A percentile compares a stretch with the other conserved stretches of the same genome.
These are phyloP conservation scores for Gonium pectorale DNA, from an alignment of 139 green algal genomes.

Conservation along the genomic window DNA sequence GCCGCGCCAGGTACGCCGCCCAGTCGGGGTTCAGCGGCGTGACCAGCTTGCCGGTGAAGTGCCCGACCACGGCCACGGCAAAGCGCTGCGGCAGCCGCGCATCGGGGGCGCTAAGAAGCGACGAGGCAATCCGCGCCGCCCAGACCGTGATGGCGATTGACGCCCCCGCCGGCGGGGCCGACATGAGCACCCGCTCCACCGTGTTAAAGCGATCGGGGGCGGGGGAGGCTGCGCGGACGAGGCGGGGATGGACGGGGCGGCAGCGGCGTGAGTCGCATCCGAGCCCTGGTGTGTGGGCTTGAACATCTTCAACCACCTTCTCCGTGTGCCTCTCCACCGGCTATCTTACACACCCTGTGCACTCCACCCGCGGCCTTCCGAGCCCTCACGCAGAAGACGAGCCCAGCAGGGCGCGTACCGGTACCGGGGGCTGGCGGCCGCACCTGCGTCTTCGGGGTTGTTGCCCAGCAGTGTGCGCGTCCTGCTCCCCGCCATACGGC, in stretches of 20 bases:
- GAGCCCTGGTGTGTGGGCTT: too few species aligned
- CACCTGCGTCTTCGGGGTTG: not conserved
- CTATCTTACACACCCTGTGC: too few species aligned
- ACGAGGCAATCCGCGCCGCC: slow-evolving; percentile 51
- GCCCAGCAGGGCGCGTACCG: too few species aligned
- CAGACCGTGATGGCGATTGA: not conserved
- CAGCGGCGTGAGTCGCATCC: too few species aligned
- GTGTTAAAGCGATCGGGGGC: slow-evolving; percentile 5
- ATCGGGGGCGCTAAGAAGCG: slow-evolving; percentile 62
- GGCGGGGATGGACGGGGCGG: too few species aligned
- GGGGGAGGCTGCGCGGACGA: not conserved
- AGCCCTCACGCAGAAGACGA: too few species aligned
- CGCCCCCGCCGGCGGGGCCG: not conserved
- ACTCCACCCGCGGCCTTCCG: too few species aligned
- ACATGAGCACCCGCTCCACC: slow-evolving; percentile 15
- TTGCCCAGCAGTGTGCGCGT: not conserved
- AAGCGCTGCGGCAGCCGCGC: slow-evolving; percentile 64
- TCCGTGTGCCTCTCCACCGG: too few species aligned
- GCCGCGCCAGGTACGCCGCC: not conserved
- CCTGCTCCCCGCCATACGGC: too few species aligned
- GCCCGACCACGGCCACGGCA: slow-evolving; percentile 74
- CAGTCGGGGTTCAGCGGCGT: slow-evolving; percentile 60
- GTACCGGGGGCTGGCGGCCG: too few species aligned
- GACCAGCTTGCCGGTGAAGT: slow-evolving; percentile 62
- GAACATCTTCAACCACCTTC: too few species aligned